Evolutionary conservation across 2,329 filamentous ascomycete genomes (phyloP), one percentile per base, ranked within the genome.

Genomic region (Byssoonygena ceratinophila): DNA sequence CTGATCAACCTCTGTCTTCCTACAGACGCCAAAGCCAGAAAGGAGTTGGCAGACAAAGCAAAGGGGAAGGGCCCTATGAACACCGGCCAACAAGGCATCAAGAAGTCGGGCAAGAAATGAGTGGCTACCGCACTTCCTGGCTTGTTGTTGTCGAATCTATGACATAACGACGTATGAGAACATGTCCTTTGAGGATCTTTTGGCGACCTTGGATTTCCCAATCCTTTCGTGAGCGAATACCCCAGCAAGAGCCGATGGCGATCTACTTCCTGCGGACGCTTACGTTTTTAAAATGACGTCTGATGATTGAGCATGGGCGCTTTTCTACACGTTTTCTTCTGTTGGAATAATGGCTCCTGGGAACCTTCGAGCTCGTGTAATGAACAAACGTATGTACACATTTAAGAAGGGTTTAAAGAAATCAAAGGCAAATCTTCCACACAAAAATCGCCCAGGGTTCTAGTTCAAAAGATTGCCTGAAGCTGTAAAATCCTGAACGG

Each of bases 71-170:
- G 91, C 2, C 90, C 91, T 34, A 68, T 96, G 67, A 90, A 89
- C 74, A 84, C 82, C 29, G 89, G 88, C 31, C 71, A 77, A 46
- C 87, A 94, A 73, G 89, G 88, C 57, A 95, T 97, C 76, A 96
- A 96, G 83, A 96, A 95, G 81, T 92, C 86, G 57, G 90, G 89
- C 71, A 95, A 96, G 85, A 94, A 96, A 83, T 94, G 78, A 73
- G 51, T 37, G 7, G 27, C 32, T 44, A n/a, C 44, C 29, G 54
- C 29, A 2, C 9, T 6, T 16, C 11, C 27, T 46, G 18, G 29
- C 18, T 2, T 31, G 20, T 23, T 18, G 4, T 41, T 14, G n/a
- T n/a, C 23, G 37, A 16, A 18, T 20, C 20, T 25, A 45, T 40
- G 49, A 45, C 36, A 37, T 49, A 31, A 49, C 36, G 46, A 22